Conservation (phyloP, 2,329 filamentous ascomycete genomes). For the Sclerotinia nivalis region DNA sequence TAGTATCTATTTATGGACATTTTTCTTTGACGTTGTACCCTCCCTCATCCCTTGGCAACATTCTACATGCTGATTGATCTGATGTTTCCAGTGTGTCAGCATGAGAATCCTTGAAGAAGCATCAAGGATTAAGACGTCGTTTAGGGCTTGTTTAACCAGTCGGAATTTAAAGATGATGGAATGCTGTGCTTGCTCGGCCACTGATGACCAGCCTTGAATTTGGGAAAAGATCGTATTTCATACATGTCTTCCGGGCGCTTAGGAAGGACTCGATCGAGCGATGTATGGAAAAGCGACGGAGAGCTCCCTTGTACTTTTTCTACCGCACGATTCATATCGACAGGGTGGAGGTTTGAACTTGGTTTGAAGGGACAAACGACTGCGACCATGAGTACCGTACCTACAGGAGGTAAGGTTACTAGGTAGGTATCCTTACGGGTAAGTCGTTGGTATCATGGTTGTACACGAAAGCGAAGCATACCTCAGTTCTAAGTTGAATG, state of each 20-base stretch:
- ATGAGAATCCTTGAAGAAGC: constrained; percentile 15
- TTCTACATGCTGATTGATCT: constrained; percentile 16
- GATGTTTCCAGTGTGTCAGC: constrained; percentile 18
- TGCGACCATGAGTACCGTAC: constrained; percentile 4
- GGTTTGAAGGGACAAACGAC: neutral
- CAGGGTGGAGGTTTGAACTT: constrained; percentile 13
- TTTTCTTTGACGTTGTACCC: neutral
- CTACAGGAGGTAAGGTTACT: neutral
- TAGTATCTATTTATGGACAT: constrained; percentile 23
- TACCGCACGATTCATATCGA: constrained; percentile 9
- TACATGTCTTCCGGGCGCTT: constrained; percentile 18
- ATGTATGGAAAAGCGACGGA: constrained; percentile 17
- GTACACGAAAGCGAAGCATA: neutral
- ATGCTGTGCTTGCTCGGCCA: constrained; percentile 20
- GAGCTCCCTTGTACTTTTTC: constrained; percentile 1
- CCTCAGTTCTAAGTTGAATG: constrained; percentile 11
- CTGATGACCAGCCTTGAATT: constrained; percentile 9
- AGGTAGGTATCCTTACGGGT: constrained; percentile 6
- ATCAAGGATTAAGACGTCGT: constrained; percentile 13
- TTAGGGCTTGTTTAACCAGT: constrained; percentile 21
- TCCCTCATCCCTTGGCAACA: constrained; percentile 12
- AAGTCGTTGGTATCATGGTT: constrained; percentile 2
- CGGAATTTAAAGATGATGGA: neutral
- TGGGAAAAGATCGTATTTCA: constrained; percentile 13
- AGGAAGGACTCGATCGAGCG: constrained; percentile 1